A percentile compares a stretch with the other conserved stretches of the same genome.
Conservation (phyloP, 176 grass and related monocot genomes). For the Themeda triandra region DNA sequence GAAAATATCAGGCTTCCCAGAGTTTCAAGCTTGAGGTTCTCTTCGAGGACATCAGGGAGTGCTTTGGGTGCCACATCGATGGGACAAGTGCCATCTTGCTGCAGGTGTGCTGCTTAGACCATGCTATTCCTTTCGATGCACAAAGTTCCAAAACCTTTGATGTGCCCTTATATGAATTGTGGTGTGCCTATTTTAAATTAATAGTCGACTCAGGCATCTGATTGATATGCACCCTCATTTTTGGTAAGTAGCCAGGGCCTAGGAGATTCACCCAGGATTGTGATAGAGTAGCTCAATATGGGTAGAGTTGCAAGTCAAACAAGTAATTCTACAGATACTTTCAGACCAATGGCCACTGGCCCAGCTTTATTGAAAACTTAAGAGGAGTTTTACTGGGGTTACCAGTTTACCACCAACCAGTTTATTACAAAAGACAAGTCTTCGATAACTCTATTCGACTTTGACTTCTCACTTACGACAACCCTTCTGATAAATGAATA, state of each 20-base stretch:
- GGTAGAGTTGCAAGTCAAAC: neutral
- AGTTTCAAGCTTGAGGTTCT: conserved; percentile 76
- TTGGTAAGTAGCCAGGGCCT: neutral
- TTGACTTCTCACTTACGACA: neutral
- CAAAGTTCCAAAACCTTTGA: neutral
- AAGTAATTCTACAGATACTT: neutral
- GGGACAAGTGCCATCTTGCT: conserved; percentile 53
- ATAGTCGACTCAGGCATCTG: neutral
- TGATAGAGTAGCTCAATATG: neutral
- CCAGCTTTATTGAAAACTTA: neutral
- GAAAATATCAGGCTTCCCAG: too few relatives aligned
- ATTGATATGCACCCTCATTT: neutral
- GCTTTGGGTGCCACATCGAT: conserved; percentile 45
- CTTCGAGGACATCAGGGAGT: conserved; percentile 73
- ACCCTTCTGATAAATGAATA: neutral
- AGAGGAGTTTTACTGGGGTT: neutral
- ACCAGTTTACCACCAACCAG: neutral
- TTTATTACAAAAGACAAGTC: neutral
- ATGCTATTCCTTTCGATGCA: neutral
- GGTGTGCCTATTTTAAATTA: neutral
- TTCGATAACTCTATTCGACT: neutral
- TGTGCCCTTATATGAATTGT: neutral
- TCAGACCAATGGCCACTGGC: neutral
- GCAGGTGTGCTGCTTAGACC: conserved; percentile 48
- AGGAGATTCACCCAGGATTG: neutral